Evolutionary conservation across 805 yeast genomes (phyloP), one percentile per base, ranked within the genome.

Genomic region (Wickerhamiella galacta): DNA sequence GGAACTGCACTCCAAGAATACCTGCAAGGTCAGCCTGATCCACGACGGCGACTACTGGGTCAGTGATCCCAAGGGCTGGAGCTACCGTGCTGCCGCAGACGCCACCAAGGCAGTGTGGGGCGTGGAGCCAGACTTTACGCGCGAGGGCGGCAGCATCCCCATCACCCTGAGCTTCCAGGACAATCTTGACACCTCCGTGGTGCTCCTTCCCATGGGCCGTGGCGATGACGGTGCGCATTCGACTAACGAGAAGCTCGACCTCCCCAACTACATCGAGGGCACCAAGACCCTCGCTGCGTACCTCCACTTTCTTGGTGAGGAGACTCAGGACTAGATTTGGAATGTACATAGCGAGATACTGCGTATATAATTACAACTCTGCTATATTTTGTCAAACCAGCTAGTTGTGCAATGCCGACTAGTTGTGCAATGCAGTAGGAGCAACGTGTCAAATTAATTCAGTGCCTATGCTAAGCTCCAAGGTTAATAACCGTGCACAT

Each of bases 181-280:
- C 49, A 74, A 72, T 53, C 68, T 90, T 50, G 74, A 79, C 47
- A 79, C 92, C 16, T 75, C 75, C 41, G 96, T 85, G 21, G 64
- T 90, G 42, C 65, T 90, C 50, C 70, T 90, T 47, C 98, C 99
- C 42, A 79, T 90, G 78, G 99, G 99, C 43, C 77, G 92, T 61
- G 98, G 98, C 45, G 95, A 90, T 55, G 99, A 90, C 52, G 98
- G 98, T 48, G 98, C 99, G 30, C 99, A 90, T 57, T 82, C 95
- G 16, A 83, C 90, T 49, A 90, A 90, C 54, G 99, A 90, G 63
- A 90, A 90, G 64, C 61, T 90, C 48, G 79, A 92, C 54, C 64
- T 83, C 33, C 61, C 77, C 43, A 90, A 90, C 66, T 90, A 80
- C 60, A 73, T 90, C 45, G 79, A 80, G 51, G 99, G 99, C 44